Base-by-base conservation (phyloP, 495 filamentous ascomycete species). In the Penicillium chermesinum region DNA sequence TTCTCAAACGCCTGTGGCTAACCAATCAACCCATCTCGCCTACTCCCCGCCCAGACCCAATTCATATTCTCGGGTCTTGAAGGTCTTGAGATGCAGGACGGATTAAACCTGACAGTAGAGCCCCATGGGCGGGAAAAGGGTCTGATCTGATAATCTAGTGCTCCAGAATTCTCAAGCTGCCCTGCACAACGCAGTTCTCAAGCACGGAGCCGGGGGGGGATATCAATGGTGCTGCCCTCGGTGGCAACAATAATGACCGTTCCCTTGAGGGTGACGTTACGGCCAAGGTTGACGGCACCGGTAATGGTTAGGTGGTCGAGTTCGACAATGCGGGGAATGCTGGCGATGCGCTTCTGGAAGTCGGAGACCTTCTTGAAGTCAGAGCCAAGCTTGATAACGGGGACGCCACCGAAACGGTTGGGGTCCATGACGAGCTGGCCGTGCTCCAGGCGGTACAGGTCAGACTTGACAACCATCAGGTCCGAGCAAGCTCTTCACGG, bases 361-460 rank as follows among this genome's bases (percentile, higher is more conserved):
- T 95, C 91, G 14, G 91, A 96, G 25, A 99, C 93, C 83, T 99
- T 99, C 87, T 99, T 99, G 82, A 97, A 99, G 80, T 99, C 93
- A 57, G 77, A 83, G 56, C 93, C 93, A 30, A 99, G 87, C 85
- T 99, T 99, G 78, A 99, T 97, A 57, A 99, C 81, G 48, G 93
- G 93, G n/a, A 95, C 94, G 53, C 91, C 90, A 54, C 94, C 93
- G 67, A 99, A 97, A 54, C 93, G 88, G 78, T 81, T 88, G 50
- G 87, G 82, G 80, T 95, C 93, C 73, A 99, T 94, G 61, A 96
- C 75, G 48, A 99, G 80, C 74, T 97, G 91, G 60, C 93, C 93
- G 74, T 99, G 93, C 85, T 96, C 90, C 57, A 99, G 81, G n/a
- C 89, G 94, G 85, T 99, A 99, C 37, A 99, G 84, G 64, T 99